Conservation (phyloP, 164 flowering plant genomes). For the Cinnamomum micranthum region DNA sequence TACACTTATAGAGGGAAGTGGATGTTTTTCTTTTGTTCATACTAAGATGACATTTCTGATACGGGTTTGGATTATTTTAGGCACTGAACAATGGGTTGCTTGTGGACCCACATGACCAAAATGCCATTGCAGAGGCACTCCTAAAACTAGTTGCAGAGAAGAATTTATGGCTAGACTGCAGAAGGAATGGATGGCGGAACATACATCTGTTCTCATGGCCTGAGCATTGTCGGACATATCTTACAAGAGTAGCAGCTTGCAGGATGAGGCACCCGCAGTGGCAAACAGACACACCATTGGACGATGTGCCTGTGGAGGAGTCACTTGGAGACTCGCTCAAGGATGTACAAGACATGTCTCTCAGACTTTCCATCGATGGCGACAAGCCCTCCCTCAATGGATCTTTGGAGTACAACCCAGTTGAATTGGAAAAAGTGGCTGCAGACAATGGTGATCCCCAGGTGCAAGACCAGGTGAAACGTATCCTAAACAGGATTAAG, state of each 20-base stretch:
- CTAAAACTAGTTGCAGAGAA: slow-evolving; percentile 89
- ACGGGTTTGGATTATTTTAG: slow-evolving; percentile 21
- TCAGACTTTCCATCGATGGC: slow-evolving; percentile 86
- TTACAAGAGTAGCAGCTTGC: slow-evolving; percentile 90
- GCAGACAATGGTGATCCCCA: slow-evolving; percentile 39
- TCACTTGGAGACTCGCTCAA: slow-evolving; percentile 80
- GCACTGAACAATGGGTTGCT: slow-evolving; percentile 89
- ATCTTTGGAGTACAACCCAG: slow-evolving; percentile 35
- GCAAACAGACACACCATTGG: slow-evolving; percentile 78
- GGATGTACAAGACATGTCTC: slow-evolving; percentile 90
- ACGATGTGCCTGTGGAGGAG: slow-evolving; percentile 50
- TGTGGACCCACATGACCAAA: slow-evolving; percentile 89
- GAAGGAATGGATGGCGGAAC: slow-evolving; percentile 83
- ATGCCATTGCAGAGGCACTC: slow-evolving; percentile 76
- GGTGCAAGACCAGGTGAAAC: slow-evolving; percentile 72
- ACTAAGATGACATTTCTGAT: neutral
- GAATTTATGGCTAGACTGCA: slow-evolving; percentile 81
- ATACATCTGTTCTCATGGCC: slow-evolving; percentile 98
- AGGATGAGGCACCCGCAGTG: slow-evolving; percentile 94
- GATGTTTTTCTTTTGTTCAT: neutral
- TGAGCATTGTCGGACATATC: slow-evolving; percentile 90
- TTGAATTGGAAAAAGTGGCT: slow-evolving; percentile 22
- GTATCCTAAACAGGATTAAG: slow-evolving; percentile 58
- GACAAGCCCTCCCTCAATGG: slow-evolving; percentile 59
- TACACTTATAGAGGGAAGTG: neutral